These are phyloP conservation scores for Suhomyces kilbournensis DNA, from an alignment of 805 yeast genomes.

Conservation along the genomic window DNA sequence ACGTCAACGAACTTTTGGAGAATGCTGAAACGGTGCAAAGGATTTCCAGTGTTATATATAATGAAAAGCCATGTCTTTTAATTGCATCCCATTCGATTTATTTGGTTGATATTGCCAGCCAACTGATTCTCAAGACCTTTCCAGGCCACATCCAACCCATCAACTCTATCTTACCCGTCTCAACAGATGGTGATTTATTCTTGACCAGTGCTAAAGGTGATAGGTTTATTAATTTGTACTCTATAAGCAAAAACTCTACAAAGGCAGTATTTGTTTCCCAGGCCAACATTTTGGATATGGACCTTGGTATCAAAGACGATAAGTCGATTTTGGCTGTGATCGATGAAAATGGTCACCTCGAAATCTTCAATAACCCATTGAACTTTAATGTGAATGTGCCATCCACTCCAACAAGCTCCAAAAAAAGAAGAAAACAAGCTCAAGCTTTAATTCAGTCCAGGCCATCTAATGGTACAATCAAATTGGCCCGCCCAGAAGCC, in stretches of 20 bases:
- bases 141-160: slow-evolving; percentile 80
- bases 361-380: slow-evolving; percentile 63
- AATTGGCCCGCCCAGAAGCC: slow-evolving; percentile 45
- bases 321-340: slow-evolving; percentile 47
- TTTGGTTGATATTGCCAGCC: slow-evolving; percentile 43
- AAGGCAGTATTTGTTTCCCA: slow-evolving; percentile 65
- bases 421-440: slow-evolving; percentile 46
- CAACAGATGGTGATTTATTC: slow-evolving; percentile 42
- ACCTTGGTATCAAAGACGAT: slow-evolving; percentile 33
- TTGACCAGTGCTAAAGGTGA: slow-evolving; percentile 76
- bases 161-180: slow-evolving; percentile 42
- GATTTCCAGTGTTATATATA: slow-evolving; percentile 25
- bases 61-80: slow-evolving; percentile 44
- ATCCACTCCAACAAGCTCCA: slow-evolving; percentile 17
- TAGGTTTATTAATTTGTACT: slow-evolving; percentile 73
- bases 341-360: slow-evolving; percentile 74
- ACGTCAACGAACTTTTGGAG: slow-evolving; percentile 36
- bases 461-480: slow-evolving; percentile 45
- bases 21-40: slow-evolving; percentile 33
- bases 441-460: slow-evolving; percentile 45
- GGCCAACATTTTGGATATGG: slow-evolving; percentile 51
- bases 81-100: slow-evolving; percentile 67
- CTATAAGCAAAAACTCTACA: slow-evolving; percentile 44
- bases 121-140: slow-evolving; percentile 46
- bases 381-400: slow-evolving; percentile 11